Conservation (phyloP, 2,329 filamentous ascomycete species). For the Exophiala viscosa region DNA sequence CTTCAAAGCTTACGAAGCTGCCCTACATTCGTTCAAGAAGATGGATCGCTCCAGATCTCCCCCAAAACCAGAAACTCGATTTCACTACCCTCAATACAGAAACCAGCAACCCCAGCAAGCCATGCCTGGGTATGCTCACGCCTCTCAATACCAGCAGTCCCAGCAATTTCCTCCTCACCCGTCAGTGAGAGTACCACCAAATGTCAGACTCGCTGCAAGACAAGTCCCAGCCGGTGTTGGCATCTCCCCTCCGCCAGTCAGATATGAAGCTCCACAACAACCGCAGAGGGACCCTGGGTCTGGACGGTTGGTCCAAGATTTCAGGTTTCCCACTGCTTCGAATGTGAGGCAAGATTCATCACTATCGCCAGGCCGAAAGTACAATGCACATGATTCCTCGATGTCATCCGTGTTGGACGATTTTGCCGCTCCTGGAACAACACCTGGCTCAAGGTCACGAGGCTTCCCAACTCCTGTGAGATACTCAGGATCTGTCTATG, state of each 20-base stretch:
- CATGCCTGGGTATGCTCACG: slow-evolving; percentile 16
- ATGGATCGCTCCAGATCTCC: background rate
- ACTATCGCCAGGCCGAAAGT: slow-evolving; percentile 13
- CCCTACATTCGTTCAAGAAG: background rate
- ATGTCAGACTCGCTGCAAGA: slow-evolving; percentile 17
- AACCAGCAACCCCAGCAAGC: slow-evolving; percentile 2
- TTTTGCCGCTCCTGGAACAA: slow-evolving; percentile 17
- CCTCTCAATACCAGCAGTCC: slow-evolving; percentile 20
- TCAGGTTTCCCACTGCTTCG: slow-evolving; percentile 18
- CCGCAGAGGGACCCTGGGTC: slow-evolving; percentile 2
- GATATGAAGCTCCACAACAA: slow-evolving; percentile 7
- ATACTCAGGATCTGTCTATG: slow-evolving; percentile 22
- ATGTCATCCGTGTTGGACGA: slow-evolving; percentile 25
- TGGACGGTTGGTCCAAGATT: slow-evolving; percentile 20
- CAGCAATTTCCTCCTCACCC: slow-evolving; percentile 22
- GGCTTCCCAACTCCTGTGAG: slow-evolving; percentile 18
- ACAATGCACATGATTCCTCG: slow-evolving; percentile 23
- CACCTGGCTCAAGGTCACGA: slow-evolving; percentile 16
- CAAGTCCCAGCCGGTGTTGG: slow-evolving; percentile 24
- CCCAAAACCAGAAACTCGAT: slow-evolving; percentile 6
- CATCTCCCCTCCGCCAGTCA: slow-evolving; percentile 20
- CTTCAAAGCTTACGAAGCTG: background rate
- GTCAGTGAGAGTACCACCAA: slow-evolving; percentile 17
- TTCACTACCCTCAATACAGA: slow-evolving; percentile 21
- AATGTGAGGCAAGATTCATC: slow-evolving; percentile 10